Evolutionary conservation across 2,329 filamentous ascomycete species (phyloP).

Genomic region (Cercospora sesami): DNA sequence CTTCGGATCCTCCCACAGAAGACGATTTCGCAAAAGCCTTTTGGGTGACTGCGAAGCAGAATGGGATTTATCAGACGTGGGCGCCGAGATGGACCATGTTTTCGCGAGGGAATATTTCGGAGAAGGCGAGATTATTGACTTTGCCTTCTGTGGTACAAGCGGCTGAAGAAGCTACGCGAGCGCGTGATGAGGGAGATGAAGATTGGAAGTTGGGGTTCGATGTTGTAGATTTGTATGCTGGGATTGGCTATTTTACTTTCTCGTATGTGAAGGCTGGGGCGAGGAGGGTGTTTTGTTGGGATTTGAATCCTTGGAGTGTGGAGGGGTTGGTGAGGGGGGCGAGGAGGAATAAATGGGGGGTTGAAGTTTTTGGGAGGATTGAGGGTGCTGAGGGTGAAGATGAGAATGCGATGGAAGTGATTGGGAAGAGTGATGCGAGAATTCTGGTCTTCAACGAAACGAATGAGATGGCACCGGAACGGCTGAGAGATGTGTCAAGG

Average conservation of each 20-base stretch:
- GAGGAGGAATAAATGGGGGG: constrained; percentile 43
- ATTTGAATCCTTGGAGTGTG: constrained; percentile 66
- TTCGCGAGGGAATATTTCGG: constrained; percentile 81
- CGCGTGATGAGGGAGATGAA: not conserved
- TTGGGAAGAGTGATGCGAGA: constrained; percentile 17
- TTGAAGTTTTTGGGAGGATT: not conserved
- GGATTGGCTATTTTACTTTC: constrained; percentile 92
- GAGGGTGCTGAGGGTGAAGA: constrained; percentile 3
- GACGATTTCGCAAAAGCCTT: constrained; percentile 66
- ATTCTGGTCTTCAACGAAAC: constrained; percentile 46
- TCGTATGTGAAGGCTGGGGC: constrained; percentile 73
- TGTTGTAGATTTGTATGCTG: constrained; percentile 79
- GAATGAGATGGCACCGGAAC: constrained; percentile 41
- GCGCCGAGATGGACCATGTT: constrained; percentile 93
- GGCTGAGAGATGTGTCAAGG: constrained; percentile 24
- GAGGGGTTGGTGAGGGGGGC: constrained; percentile 49
- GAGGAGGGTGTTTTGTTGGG: constrained; percentile 75
- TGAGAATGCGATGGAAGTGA: constrained; percentile 15
- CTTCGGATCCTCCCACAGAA: constrained; percentile 31
- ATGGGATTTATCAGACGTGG: constrained; percentile 79
- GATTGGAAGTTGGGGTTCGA: constrained; percentile 31
- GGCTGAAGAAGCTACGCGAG: constrained; percentile 36
- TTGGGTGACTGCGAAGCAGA: constrained; percentile 76
- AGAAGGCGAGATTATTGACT: constrained; percentile 74
- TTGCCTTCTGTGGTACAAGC: constrained; percentile 40